Percentiles rank a stretch among this genome's conserved stretches.
Conservation (phyloP, 2,329 filamentous ascomycete species). For the Drechmeria coniospora region DNA sequence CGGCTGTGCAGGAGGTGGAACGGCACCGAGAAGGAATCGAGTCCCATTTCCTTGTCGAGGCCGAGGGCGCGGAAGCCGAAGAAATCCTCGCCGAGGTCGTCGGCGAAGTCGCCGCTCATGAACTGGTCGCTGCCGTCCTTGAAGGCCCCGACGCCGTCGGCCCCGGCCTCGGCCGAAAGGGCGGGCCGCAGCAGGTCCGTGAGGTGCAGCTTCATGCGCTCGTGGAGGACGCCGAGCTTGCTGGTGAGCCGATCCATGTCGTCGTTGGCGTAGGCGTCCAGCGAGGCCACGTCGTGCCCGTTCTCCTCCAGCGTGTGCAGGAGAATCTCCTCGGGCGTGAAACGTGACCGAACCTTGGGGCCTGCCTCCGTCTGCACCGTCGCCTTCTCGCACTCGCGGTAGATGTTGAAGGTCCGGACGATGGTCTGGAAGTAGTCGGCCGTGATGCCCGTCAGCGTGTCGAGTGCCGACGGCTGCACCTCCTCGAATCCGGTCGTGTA, state of each 20-base stretch:
- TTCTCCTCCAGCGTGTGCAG: slow-evolving; percentile 75
- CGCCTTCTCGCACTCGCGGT: slow-evolving; percentile 69
- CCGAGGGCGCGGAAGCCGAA: slow-evolving; percentile 96
- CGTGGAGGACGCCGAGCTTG: slow-evolving; percentile 73
- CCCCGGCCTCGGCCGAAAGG: slow-evolving; percentile 54
- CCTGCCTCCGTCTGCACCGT: slow-evolving; percentile 31
- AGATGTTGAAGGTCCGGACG: slow-evolving; percentile 62
- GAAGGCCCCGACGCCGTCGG: slow-evolving; percentile 80
- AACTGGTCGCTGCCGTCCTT: slow-evolving; percentile 96
- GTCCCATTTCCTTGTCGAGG: slow-evolving; percentile 77
- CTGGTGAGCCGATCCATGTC: slow-evolving; percentile 75
- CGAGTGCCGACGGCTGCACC: slow-evolving; percentile 84
- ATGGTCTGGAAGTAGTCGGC: slow-evolving; percentile 82
- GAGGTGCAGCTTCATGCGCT: slow-evolving; percentile 85
- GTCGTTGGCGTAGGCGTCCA: slow-evolving; percentile 82
- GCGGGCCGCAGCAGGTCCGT: slow-evolving; percentile 88
- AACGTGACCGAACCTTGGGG: slow-evolving; percentile 43
- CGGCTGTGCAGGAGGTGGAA: slow-evolving; percentile 86
- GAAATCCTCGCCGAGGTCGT: slow-evolving; percentile 96
- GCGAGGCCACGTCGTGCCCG: slow-evolving; percentile 62
- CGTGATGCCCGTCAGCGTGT: slow-evolving; percentile 78
- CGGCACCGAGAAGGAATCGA: slow-evolving; percentile 78
- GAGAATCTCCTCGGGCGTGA: slow-evolving; percentile 71
- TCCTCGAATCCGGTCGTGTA: slow-evolving; percentile 97
- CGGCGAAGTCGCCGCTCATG: slow-evolving; percentile 88